Evolutionary conservation across 2,329 filamentous ascomycete genomes (phyloP), one percentile per base, ranked within the genome.

Genomic region (Penicillium sp.): DNA sequence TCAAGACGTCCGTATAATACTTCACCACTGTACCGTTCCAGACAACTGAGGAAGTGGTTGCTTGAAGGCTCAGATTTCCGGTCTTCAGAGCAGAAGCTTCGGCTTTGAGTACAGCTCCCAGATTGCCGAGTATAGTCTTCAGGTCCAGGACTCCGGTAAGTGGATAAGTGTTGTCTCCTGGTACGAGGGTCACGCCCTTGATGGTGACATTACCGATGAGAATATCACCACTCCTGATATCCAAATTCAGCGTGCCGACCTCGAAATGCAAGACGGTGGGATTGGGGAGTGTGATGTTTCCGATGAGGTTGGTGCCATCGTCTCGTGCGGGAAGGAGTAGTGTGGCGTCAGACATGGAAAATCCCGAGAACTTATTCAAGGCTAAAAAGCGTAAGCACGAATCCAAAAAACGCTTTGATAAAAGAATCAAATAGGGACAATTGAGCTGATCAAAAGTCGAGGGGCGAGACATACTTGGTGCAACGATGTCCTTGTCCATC

Each of bases 241-340:
- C 62, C 26, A 70, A 52, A 1, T 49, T 61, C n/a, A 70, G 52
- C 2, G 62, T 69, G 5, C 68, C 68, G 4, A 70, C 64, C 45
- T 70, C 58, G n/a, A 70, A 60, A 11, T 52, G 62, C 14, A 70
- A 49, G n/a, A 62, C 57, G 3, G 62, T 65, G 6, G 61, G 66
- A 33, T 70, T 70, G 14, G 68, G 68, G 2, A 70, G 62, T 5
- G 61, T 65, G 3, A 65, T 46, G 33, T 67, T 69, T 38, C 64
- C 68, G 25, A 68, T 57, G 10, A 70, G 58, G 52, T 70, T 70
- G 19, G 62, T 62, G 14, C 68, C 68, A 22, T 70, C 66, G 3
- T 58, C 57, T 53, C 62, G 48, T 19, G 63, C 54, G 2, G 65
- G 66, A 11, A 70, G 43, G 11, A 70, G n/a, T 26, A 70, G 55